Evolutionary conservation across 768 basidiomycete genomes (phyloP).

Genomic region (Serendipita sp.): DNA sequence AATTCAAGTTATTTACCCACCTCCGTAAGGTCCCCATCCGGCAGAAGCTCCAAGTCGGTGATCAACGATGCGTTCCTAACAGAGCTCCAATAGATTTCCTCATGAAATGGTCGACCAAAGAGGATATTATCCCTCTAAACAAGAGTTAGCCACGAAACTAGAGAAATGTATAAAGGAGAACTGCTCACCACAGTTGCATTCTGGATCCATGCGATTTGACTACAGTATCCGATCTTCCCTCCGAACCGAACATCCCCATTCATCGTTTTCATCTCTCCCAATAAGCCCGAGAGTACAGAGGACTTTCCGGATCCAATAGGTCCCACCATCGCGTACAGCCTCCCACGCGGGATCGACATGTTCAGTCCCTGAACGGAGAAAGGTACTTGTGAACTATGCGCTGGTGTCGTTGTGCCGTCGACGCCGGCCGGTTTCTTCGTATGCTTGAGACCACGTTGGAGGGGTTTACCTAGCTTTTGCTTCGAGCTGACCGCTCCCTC

Average conservation of each 20-base stretch:
- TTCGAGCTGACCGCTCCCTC: slow-evolving; percentile 10
- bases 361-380: slow-evolving; percentile 37
- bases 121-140: slow-evolving; percentile 44
- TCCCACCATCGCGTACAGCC: slow-evolving; percentile 46
- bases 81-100: slow-evolving; percentile 47
- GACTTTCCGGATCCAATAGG: slow-evolving; percentile 51
- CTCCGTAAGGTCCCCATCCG: slow-evolving; percentile 59
- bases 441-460: slow-evolving; percentile 6
- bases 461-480: slow-evolving; percentile 10
- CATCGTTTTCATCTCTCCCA: slow-evolving; percentile 50
- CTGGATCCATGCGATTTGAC: slow-evolving; percentile 65
- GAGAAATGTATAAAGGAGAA: neutral
- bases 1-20: slow-evolving; percentile 19
- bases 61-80: slow-evolving; percentile 42
- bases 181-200: slow-evolving; percentile 39
- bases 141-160: neutral
- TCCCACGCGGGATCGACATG: slow-evolving; percentile 39
- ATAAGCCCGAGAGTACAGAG: slow-evolving; percentile 33
- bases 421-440: neutral
- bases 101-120: slow-evolving; percentile 49
- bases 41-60: slow-evolving; percentile 45
- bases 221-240: slow-evolving; percentile 49
- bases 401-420: neutral
- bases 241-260: slow-evolving; percentile 41
- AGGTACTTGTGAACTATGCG: slow-evolving; percentile 16